A percentile compares a stretch with the other conserved stretches of the same genome.
These are phyloP conservation scores for Barnettozyma vustinii DNA, from an alignment of 805 yeast species.

Conservation along the genomic window DNA sequence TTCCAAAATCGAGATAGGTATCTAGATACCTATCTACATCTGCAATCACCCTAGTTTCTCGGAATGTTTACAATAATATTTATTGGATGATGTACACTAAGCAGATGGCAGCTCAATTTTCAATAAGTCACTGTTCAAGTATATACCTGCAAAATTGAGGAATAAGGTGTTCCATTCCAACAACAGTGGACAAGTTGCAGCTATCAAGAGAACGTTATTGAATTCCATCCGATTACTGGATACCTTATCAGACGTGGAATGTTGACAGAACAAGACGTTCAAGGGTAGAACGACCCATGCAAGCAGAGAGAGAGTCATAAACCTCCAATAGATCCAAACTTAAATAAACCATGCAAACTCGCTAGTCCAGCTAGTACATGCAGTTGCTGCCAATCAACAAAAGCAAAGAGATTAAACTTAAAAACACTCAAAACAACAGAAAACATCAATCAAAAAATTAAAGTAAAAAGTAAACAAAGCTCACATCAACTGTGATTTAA, in stretches of 20 bases:
- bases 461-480: slow-evolving; percentile 1
- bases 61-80: no score
- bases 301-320: neutral
- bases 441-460: slow-evolving; percentile 1
- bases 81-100: neutral
- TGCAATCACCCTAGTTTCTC: no score
- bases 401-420: neutral
- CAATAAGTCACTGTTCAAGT: neutral
- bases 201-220: neutral
- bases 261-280: neutral
- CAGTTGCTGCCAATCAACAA: neutral
- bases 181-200: neutral
- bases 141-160: no score
- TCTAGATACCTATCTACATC: no score
- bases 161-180: neutral
- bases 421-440: neutral
- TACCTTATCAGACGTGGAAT: neutral
- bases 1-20: no score
- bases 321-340: neutral
- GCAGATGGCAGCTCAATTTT: neutral
- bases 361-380: neutral
- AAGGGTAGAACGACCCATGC: neutral
- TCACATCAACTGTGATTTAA: neutral
- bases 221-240: no score
- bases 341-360: neutral